These are phyloP conservation scores for Stagonosporopsis cucurbitacearum DNA, from an alignment of 2,329 filamentous ascomycete genomes.

Conservation along the genomic window DNA sequence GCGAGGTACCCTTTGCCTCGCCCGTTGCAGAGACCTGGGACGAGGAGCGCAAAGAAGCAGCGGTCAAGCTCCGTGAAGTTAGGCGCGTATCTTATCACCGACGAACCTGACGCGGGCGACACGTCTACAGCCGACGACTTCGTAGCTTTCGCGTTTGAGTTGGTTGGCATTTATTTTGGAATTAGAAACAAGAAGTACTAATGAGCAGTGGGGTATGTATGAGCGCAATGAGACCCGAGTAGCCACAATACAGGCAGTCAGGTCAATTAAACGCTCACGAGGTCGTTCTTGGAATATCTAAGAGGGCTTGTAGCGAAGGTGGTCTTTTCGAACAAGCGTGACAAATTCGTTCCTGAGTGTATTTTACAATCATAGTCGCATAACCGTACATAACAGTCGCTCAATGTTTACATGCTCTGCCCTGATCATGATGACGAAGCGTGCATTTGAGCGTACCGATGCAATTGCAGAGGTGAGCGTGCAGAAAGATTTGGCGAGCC, in stretches of 20 bases:
- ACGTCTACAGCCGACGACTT: too few relatives aligned
- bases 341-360: slow-evolving; percentile 48
- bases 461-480: background rate
- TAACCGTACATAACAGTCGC: background rate
- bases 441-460: background rate
- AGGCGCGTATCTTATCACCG: too few relatives aligned
- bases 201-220: slow-evolving; percentile 28
- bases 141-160: background rate
- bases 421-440: slow-evolving; percentile 1
- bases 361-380: background rate
- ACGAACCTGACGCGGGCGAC: too few relatives aligned
- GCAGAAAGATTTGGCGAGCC: too few relatives aligned
- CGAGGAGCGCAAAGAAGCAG: too few relatives aligned
- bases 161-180: background rate
- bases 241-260: slow-evolving; percentile 44
- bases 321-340: slow-evolving; percentile 48
- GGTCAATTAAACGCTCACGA: slow-evolving; percentile 49
- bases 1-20: too few relatives aligned
- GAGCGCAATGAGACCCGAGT: slow-evolving; percentile 48
- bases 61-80: too few relatives aligned
- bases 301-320: slow-evolving; percentile 49
- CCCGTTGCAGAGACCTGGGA: too few relatives aligned
- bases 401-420: background rate
- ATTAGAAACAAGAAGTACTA: background rate
- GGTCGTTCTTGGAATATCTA: slow-evolving; percentile 48